These are phyloP conservation scores for Daldinia eschscholtzii DNA, from an alignment of 2,329 filamentous ascomycete species.

Conservation along the genomic window DNA sequence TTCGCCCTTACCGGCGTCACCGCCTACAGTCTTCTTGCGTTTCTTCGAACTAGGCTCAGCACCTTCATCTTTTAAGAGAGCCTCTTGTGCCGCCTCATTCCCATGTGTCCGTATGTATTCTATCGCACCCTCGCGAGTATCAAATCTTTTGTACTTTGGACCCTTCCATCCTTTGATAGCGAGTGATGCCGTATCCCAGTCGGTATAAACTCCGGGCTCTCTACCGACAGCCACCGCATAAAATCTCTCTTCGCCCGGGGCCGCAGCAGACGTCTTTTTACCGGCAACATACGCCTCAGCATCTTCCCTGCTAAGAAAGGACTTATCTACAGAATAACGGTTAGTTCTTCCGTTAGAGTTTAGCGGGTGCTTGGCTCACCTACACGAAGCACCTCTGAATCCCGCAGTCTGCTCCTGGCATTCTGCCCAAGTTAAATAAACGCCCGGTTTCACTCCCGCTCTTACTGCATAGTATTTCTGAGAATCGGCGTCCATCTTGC, in stretches of 20 bases:
- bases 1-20: conserved; percentile 24
- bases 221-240: conserved; percentile 73
- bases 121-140: conserved; percentile 78
- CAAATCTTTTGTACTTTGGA: conserved; percentile 77
- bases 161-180: conserved; percentile 81
- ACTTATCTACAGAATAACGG: conserved; percentile 73
- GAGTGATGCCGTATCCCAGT: conserved; percentile 77
- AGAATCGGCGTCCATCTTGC: conserved; percentile 59
- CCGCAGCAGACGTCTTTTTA: conserved; percentile 59
- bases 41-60: conserved; percentile 54
- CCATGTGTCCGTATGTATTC: conserved; percentile 73
- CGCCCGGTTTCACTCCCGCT: conserved; percentile 67
- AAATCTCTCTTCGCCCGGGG: conserved; percentile 61
- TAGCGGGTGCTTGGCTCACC: conserved; percentile 54
- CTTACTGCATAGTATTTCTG: conserved; percentile 75
- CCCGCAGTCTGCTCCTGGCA: conserved; percentile 72
- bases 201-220: conserved; percentile 69
- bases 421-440: conserved; percentile 73
- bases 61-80: conserved; percentile 58
- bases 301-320: conserved; percentile 78
- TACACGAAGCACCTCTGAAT: conserved; percentile 75
- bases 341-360: conserved; percentile 21
- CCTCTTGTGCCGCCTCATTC: conserved; percentile 59
- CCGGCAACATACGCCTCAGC: conserved; percentile 83
- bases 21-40: conserved; percentile 46